Evolutionary conservation across 257 asterid genomes (phyloP), one percentile per base, ranked within the genome.

Genomic region (Penstemon eatonii): DNA sequence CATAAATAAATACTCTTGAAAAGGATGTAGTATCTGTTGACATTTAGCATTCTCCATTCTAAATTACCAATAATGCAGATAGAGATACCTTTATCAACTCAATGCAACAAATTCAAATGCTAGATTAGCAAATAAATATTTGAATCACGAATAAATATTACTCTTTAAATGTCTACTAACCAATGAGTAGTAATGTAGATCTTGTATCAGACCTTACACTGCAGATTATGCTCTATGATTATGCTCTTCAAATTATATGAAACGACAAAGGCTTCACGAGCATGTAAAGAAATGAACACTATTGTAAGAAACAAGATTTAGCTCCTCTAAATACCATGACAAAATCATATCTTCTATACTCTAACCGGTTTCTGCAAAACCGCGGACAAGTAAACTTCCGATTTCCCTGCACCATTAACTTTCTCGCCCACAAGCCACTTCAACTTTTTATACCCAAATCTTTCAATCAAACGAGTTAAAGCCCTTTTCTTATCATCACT

Each of bases 401-500:
- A 79, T 63, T 83, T 88, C 40, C 92, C 94, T 0, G 88, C 46
- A 15, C 94, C 95, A 39, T 80, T 86, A 18, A 81, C 41, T 69
- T 74, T 88, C 84, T 91, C 97, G 4, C 95, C 96, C 63, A 87
- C 95, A n/a, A 88, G 82, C 97, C 97, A 91, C 79, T 91, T 91
- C 67, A 88, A 73, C 79, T 87, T 91, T 59, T 81, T 91, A 72
- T 91, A 89, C 72, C 97, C 93, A 60, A 91, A 89, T 37, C 81
- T 67, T 59, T 91, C 96, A 6, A 91, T 85, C 84, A 90, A 62
- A 36, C 85, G 87, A 38, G 95, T 88, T 41, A 90, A 7, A 45
- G 76, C 95, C 71, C 69, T 59, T 65, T 76, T 86, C 83, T 88
- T 91, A 15, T 85, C 96, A 64, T 91, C 95, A 49, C 40, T 78